phyloP scores from a whole-genome alignment of 2,329 filamentous ascomycete species.

The Didymosphaeria variabile region DNA sequence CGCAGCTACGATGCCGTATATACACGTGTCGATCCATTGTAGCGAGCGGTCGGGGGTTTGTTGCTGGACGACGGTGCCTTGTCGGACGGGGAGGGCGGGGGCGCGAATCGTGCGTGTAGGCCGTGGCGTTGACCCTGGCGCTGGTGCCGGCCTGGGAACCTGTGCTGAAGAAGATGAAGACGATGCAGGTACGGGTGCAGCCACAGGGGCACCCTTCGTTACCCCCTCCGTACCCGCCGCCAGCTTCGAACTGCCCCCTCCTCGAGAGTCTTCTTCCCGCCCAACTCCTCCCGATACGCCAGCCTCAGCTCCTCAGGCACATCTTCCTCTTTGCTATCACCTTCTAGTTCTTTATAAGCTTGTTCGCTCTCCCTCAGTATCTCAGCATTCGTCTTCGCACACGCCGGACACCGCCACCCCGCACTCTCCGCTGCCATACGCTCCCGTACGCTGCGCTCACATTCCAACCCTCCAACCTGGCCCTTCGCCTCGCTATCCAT shows the following conservation, averaged over 20 bases:
- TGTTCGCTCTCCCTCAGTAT: constrained; percentile 77
- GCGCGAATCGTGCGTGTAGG: constrained; percentile 28
- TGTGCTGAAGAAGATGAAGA: background rate
- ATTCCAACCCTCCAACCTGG: constrained; percentile 89
- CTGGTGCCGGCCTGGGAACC: background rate
- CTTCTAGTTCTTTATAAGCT: constrained; percentile 56
- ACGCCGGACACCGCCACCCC: constrained; percentile 74
- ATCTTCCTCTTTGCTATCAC: constrained; percentile 53
- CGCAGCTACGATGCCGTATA: constrained; percentile 74
- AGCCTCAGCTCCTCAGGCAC: constrained; percentile 68
- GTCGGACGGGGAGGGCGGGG: constrained; percentile 1
- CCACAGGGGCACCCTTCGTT: background rate
- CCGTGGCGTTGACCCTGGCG: constrained; percentile 13
- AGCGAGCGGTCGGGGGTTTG: constrained; percentile 63
- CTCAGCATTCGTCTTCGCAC: constrained; percentile 75
- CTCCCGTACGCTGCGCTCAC: constrained; percentile 68
- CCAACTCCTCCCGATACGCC: constrained; percentile 77
- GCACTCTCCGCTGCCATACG: constrained; percentile 73
- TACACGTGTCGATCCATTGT: constrained; percentile 82
- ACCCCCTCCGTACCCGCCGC: constrained; percentile 17
- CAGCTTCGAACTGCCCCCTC: constrained; percentile 18
- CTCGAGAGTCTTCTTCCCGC: constrained; percentile 47
- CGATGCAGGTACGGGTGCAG: constrained; percentile 1
- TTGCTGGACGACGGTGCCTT: constrained; percentile 25
- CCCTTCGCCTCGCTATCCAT: constrained; percentile 92